These are phyloP conservation scores for Penicillium antarcticum DNA, from an alignment of 495 filamentous ascomycete genomes.

Conservation along the genomic window DNA sequence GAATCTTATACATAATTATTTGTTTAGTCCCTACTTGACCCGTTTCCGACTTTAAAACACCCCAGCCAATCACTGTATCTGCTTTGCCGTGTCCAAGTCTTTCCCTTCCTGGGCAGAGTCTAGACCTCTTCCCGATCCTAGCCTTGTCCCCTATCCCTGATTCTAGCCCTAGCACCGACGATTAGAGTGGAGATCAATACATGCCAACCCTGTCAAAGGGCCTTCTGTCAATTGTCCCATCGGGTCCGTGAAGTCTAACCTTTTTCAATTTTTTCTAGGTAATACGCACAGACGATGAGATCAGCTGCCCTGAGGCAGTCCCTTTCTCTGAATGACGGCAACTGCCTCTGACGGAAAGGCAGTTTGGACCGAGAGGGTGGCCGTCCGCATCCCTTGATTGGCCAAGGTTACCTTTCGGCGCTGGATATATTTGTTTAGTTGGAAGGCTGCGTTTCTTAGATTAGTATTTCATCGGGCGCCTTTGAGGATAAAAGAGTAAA, in stretches of 20 bases:
- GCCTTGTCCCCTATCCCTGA: background rate
- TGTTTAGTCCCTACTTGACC: background rate
- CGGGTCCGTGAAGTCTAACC: background rate
- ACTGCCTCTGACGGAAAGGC: background rate
- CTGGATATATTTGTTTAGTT: background rate
- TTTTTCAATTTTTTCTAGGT: background rate
- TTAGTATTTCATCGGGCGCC: background rate
- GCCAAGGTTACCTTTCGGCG: no score
- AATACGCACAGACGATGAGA: conserved; percentile 1
- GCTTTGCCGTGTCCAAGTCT: background rate
- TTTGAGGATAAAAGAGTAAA: no score
- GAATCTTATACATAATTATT: background rate
- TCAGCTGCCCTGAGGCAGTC: background rate
- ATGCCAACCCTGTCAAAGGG: background rate
- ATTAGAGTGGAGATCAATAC: conserved; percentile 2
- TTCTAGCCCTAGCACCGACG: background rate
- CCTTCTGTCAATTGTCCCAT: background rate
- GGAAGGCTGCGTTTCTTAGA: background rate
- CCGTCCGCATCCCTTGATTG: background rate
- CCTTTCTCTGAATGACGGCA: background rate
- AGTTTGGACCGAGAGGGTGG: background rate
- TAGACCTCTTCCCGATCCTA: background rate
- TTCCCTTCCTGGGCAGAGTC: background rate
- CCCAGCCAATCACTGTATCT: background rate
- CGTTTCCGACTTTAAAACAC: background rate